These are phyloP conservation scores for Avena eriantha DNA, from an alignment of 176 grass and related monocot genomes.

Conservation along the genomic window DNA sequence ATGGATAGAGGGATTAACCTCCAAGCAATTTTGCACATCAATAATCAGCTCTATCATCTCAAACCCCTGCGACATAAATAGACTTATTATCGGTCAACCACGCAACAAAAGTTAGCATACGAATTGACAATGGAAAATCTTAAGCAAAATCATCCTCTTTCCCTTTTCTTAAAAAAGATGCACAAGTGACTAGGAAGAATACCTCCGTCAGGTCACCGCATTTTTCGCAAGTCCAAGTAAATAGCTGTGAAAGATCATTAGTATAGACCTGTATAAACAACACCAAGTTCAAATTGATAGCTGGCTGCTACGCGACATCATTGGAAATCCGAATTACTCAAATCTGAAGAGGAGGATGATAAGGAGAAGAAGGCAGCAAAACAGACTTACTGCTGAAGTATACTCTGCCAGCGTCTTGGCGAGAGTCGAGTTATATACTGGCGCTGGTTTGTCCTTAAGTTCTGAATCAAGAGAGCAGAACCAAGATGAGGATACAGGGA, in stretches of 20 bases:
- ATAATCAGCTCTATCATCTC: constrained; percentile 81
- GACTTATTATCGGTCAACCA: constrained; percentile 1
- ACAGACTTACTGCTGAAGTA: constrained; percentile 79
- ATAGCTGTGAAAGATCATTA: constrained; percentile 69
- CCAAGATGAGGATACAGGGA: constrained; percentile 8
- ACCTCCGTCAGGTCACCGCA: constrained; percentile 88
- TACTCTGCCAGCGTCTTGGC: constrained; percentile 81
- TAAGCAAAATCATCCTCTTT: constrained; percentile 5
- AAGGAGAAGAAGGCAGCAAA: not conserved
- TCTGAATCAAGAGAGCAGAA: constrained; percentile 46
- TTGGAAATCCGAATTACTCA: not conserved
- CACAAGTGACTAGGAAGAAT: not conserved
- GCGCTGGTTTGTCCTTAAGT: constrained; percentile 49
- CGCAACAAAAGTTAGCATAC: not conserved
- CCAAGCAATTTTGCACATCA: constrained; percentile 82
- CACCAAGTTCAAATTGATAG: constrained; percentile 3
- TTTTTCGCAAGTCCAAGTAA: constrained; percentile 88
- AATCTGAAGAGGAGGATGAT: not conserved
- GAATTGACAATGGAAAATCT: constrained; percentile 8
- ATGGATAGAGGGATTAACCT: constrained; percentile 47
- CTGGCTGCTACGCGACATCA: no score
- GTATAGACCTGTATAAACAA: constrained; percentile 73
- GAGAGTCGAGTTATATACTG: constrained; percentile 63
- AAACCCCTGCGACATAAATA: constrained; percentile 63
- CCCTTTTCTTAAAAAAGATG: not conserved